Percentiles rank a stretch among this genome's conserved stretches.
Conservation (phyloP, 116 monocot species). For the Phalaenopsis hybrid region DNA sequence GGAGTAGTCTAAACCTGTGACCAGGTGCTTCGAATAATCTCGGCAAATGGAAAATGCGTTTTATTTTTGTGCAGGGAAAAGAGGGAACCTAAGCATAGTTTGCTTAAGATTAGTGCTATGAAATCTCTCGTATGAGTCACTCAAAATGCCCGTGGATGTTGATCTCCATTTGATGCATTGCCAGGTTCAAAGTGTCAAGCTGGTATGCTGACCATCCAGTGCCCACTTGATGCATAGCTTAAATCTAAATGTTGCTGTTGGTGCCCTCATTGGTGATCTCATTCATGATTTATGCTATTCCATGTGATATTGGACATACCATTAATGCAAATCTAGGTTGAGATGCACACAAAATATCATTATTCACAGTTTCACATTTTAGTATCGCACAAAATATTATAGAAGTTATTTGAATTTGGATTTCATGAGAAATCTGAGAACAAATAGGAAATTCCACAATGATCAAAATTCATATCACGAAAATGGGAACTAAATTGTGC, state of each 20-base stretch:
- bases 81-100: background rate
- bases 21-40: background rate
- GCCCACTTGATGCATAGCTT: background rate
- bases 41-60: background rate
- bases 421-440: background rate
- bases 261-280: background rate
- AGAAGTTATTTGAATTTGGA: background rate
- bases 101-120: slow-evolving; percentile 1
- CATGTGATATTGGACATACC: background rate
- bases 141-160: background rate
- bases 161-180: background rate
- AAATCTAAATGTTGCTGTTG: background rate
- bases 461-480: background rate
- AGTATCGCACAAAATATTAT: background rate
- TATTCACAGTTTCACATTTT: background rate
- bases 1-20: background rate
- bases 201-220: background rate
- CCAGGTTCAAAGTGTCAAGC: background rate
- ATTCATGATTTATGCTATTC: background rate
- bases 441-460: background rate
- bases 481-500: background rate
- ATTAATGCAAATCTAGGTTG: background rate
- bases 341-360: background rate
- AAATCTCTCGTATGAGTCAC: background rate
- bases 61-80: background rate